Evolutionary conservation across 139 green algal genomes (phyloP), one percentile per base, ranked within the genome.

Genomic region (Ostreobium quekettii): DNA sequence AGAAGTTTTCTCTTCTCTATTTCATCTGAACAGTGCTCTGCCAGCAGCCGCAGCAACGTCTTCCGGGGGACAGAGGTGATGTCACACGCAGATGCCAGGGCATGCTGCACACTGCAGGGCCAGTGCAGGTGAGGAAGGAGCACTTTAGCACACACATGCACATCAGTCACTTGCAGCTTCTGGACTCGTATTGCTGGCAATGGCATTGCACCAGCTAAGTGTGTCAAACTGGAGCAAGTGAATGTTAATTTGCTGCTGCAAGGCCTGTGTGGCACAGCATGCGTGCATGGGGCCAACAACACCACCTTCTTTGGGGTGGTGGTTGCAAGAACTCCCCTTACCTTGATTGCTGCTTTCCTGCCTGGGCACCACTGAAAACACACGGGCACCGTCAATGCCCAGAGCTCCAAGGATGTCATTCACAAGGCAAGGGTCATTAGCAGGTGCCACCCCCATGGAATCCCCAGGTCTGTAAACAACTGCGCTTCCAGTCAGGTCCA

Each of bases 391-490:
- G 35, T 85, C 74, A 7, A 82, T 19, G 0, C 71, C 78, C 42
- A 97, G 76, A 6, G 75, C 66, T 6, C 42, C 26, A 35, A 91
- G 62, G 22, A 95, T 60, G 1, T 6, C 58, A 1, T 80, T 64
- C 37, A 97, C 90, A 28, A 90, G 56, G 4, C 47, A 31, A 0
- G 67, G 29, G 70, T 80, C 67, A 70, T 97, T 97, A 11, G 78
- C n/a, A 1, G 89, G 85, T 26, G 91, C 60, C 4, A 98, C 48
- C 11, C 88, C 93, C 0, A 98, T 65, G 5, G 86, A 82, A 76
- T 97, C 93, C 7, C 93, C 93, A 0, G 91, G 82, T 15, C 74
- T 57, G 36, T 87, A 96, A 6, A 19, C 37, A 56, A 96, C 86
- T 69, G 84, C 82, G 53, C 75, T 90, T 49, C 67, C 79, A 0